phyloP scores from a whole-genome alignment of 2,329 filamentous ascomycete genomes.

The Pseudogymnoascus sp. region DNA sequence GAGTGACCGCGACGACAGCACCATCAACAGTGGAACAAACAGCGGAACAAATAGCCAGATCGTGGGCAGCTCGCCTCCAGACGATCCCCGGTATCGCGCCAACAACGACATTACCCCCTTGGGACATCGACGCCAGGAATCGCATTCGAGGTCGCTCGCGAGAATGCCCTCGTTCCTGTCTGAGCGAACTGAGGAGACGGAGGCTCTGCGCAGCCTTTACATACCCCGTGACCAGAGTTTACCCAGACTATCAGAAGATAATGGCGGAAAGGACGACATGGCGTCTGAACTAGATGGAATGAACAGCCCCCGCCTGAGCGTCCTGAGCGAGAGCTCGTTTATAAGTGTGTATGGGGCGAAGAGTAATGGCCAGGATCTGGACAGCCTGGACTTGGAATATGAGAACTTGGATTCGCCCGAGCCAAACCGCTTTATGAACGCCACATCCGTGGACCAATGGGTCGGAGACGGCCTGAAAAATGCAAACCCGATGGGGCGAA shows the following conservation, averaged over 20 bases:
- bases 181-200: conserved; percentile 50
- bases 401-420: neutral
- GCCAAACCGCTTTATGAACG: conserved; percentile 6
- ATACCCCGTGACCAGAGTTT: conserved; percentile 40
- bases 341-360: conserved; percentile 54
- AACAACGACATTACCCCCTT: neutral
- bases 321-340: conserved; percentile 62
- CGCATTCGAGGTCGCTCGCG: conserved; percentile 35
- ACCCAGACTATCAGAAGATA: conserved; percentile 39
- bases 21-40: conserved; percentile 16
- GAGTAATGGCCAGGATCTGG: conserved; percentile 13
- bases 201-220: conserved; percentile 54
- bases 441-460: conserved; percentile 22
- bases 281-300: conserved; percentile 28
- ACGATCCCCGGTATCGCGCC: neutral
- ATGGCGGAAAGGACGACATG: conserved; percentile 25
- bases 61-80: conserved; percentile 22
- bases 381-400: conserved; percentile 6
- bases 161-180: conserved; percentile 61
- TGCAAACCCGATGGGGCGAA: conserved; percentile 27
- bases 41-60: conserved; percentile 11
- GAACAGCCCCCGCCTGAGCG: conserved; percentile 54
- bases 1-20: conserved; percentile 17
- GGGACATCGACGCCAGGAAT: conserved; percentile 18
- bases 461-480: conserved; percentile 9